Percentiles rank a stretch among this genome's conserved stretches.
Evolutionary conservation across 352 stramenopile species (phyloP).

Genomic region (Pythium utonaiense): DNA sequence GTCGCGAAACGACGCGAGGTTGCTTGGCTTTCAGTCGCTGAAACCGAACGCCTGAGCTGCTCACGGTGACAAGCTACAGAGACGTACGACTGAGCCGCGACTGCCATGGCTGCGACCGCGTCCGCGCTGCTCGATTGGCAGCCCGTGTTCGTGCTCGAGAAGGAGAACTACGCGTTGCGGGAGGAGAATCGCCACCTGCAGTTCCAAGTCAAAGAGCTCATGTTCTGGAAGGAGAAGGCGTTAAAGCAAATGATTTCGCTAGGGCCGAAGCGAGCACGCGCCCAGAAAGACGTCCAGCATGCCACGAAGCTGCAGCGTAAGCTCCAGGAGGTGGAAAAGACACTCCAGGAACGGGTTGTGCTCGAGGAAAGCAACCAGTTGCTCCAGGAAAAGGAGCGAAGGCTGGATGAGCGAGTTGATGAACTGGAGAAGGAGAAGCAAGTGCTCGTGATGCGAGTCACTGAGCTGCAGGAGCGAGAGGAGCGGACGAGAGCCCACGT

Average conservation of each 20-base stretch:
- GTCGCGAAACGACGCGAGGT: constrained; percentile 1
- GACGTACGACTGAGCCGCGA: background rate
- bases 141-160: constrained; percentile 53
- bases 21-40: background rate
- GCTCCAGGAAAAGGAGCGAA: constrained; percentile 32
- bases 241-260: constrained; percentile 58
- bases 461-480: constrained; percentile 12
- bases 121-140: constrained; percentile 49
- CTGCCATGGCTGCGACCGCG: constrained; percentile 21
- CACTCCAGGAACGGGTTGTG: constrained; percentile 45
- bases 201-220: constrained; percentile 48
- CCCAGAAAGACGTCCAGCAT: constrained; percentile 42
- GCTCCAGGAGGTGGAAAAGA: constrained; percentile 48
- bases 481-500: constrained; percentile 29
- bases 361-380: constrained; percentile 40
- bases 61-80: background rate
- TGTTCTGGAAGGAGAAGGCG: constrained; percentile 64
- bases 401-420: constrained; percentile 27
- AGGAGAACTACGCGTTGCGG: constrained; percentile 62
- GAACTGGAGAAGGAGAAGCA: constrained; percentile 30
- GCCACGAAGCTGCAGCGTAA: constrained; percentile 52
- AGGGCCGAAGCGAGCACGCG: constrained; percentile 44
- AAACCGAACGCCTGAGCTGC: background rate
- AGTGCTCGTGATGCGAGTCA: constrained; percentile 21
- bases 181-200: constrained; percentile 50